Evolutionary conservation across 306 rosid genomes (phyloP).

Genomic region (Casuarina cunninghamiana): DNA sequence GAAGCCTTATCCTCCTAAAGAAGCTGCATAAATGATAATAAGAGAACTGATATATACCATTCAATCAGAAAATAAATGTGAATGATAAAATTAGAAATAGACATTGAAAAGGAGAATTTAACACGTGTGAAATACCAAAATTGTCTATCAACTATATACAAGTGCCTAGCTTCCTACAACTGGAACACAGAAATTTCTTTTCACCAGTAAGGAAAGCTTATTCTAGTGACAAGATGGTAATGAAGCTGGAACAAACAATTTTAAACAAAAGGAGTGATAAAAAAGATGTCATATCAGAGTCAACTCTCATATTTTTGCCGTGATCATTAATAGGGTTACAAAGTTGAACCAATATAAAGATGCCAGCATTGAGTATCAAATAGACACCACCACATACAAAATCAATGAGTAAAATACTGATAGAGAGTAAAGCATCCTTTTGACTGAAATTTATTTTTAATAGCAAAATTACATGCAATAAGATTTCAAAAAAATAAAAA

Average conservation of each 20-base stretch:
- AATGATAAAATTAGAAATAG: background rate
- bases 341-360: background rate
- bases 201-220: background rate
- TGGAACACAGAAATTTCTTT: background rate
- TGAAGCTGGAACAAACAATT: background rate
- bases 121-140: background rate
- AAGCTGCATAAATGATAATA: background rate
- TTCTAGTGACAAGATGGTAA: background rate
- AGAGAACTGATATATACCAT: background rate
- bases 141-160: background rate
- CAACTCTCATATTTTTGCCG: slow-evolving; percentile 4
- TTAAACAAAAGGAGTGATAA: background rate
- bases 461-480: background rate
- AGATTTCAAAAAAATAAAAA: no score
- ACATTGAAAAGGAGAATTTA: background rate
- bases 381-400: background rate
- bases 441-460: no score
- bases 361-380: background rate
- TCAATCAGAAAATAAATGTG: background rate
- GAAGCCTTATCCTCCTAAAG: background rate
- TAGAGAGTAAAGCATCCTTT: background rate
- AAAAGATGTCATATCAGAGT: background rate
- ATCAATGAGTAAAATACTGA: background rate
- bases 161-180: background rate
- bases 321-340: background rate